Base-by-base conservation (phyloP, 345 rosid species). In the Anacardium occidentale region DNA sequence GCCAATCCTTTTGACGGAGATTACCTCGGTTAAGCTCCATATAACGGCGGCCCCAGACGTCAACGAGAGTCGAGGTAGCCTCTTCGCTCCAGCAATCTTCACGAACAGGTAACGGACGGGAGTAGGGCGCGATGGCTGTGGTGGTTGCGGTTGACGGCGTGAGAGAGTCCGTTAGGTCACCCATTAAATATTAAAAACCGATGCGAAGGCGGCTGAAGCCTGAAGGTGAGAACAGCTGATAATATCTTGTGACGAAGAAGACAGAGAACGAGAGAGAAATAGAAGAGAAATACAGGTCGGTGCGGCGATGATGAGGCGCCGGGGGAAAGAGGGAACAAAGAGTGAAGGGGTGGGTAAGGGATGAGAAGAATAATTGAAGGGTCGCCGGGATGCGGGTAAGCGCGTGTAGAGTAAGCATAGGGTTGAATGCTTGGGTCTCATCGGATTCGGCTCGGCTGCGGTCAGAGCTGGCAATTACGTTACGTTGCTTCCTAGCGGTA, bases 61-160 rank as follows among this genome's bases (percentile, higher is more conserved):
- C 93, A 71, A 96, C 87, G 37, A 96, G 96, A 54, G 99, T 96
- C 50, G 89, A 85, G 17, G 97, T 96, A 26, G 99, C 99, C 66
- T 91, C 99, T 78, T 93, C 98, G 79, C 94, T 91, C 99, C 99
- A 96, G 85, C 96, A 96, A 69, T 96, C 99, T 47, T 96, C 99
- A 2, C 99, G 90, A 60, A 89, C 85, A 3, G 99, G 92, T 8
- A 90, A 59, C 65, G 87, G 71, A 54, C 94, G 90, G 5, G 85
- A 72, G 53, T 56, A 59, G 47, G 83, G 80, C 7, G 86, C 73
- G 65, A 78, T 34, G 42, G 75, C 44, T 20, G 87, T 74, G 56
- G 85, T 76, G 66, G 75, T 59, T 17, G 62, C 13, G 4, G 70
- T 2, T 6, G 70, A 77, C 79, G 77, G 80, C 73, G 77, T 76